These are phyloP conservation scores for Starmerella roubikii DNA, from an alignment of 805 yeast species.

Conservation along the genomic window DNA sequence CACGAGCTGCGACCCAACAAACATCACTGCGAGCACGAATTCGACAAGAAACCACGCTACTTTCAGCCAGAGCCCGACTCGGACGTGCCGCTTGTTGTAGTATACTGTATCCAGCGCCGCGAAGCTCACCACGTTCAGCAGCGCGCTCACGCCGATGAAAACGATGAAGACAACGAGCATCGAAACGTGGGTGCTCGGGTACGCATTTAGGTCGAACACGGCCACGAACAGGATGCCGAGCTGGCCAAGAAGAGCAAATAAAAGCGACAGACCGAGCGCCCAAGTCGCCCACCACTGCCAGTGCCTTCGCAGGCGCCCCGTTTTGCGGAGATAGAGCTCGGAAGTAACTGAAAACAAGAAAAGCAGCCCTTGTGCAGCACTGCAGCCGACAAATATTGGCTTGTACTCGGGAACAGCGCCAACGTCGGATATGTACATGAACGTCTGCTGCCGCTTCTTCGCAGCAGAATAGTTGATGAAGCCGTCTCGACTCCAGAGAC, in stretches of 20 bases:
- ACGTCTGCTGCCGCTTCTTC: slow-evolving; percentile 31
- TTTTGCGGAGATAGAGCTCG: slow-evolving; percentile 49
- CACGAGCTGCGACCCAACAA: slow-evolving; percentile 29
- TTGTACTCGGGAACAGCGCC: slow-evolving; percentile 81
- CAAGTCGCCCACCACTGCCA: slow-evolving; percentile 32
- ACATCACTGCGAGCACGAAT: slow-evolving; percentile 51
- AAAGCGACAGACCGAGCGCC: slow-evolving; percentile 33
- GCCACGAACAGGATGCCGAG: slow-evolving; percentile 63
- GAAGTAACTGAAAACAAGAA: slow-evolving; percentile 48
- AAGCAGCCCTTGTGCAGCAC: slow-evolving; percentile 65
- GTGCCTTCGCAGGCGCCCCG: slow-evolving; percentile 43
- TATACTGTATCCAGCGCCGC: slow-evolving; percentile 35
- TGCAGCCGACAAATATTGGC: slow-evolving; percentile 69
- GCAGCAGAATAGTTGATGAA: slow-evolving; percentile 53
- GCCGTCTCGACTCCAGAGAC: slow-evolving; percentile 72
- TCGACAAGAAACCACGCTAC: slow-evolving; percentile 54
- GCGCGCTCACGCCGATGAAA: slow-evolving; percentile 42
- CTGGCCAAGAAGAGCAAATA: slow-evolving; percentile 45
- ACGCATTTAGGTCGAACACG: slow-evolving; percentile 50
- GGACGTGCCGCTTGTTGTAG: slow-evolving; percentile 21
- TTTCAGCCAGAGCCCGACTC: slow-evolving; percentile 36
- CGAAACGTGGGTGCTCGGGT: slow-evolving; percentile 39
- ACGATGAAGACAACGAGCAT: slow-evolving; percentile 66
- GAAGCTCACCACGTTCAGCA: slow-evolving; percentile 35
- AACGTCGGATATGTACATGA: slow-evolving; percentile 63